A percentile compares a stretch with the other conserved stretches of the same genome.
phyloP scores from a whole-genome alignment of 73 alveolate genomes.

The Symbiodinium natans region DNA sequence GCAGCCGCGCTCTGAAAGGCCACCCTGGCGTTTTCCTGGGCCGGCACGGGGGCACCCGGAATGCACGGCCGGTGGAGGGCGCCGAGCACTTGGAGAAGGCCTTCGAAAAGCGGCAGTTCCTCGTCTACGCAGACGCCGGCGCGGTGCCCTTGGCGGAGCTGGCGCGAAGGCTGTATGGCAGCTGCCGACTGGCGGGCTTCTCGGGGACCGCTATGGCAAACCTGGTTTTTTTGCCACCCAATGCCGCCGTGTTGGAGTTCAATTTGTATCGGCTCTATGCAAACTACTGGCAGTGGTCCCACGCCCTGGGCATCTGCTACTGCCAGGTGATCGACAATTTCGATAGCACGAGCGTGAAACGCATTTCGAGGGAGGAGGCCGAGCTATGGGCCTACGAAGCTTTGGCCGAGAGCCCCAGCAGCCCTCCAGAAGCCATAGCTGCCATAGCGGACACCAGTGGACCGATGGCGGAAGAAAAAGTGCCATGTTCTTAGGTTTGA shows the following conservation, averaged over 20 bases:
- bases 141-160: slow-evolving; percentile 50
- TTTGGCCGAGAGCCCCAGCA: background rate
- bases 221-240: slow-evolving; percentile 38
- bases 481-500: no score
- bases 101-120: slow-evolving; percentile 15
- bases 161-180: slow-evolving; percentile 35
- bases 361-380: slow-evolving; percentile 16
- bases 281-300: slow-evolving; percentile 66
- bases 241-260: slow-evolving; percentile 48
- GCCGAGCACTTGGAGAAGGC: slow-evolving; percentile 50
- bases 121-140: background rate
- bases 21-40: slow-evolving; percentile 21
- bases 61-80: slow-evolving; percentile 65
- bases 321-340: background rate
- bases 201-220: slow-evolving; percentile 71
- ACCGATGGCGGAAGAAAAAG: no score
- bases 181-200: slow-evolving; percentile 70
- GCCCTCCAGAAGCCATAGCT: background rate
- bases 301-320: slow-evolving; percentile 50
- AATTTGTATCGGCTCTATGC: slow-evolving; percentile 56
- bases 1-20: background rate
- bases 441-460: no score
- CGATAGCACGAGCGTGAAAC: background rate
- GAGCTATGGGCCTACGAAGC: slow-evolving; percentile 4
- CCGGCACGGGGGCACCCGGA: slow-evolving; percentile 51